Percentiles rank a stretch among this genome's conserved stretches.
These are phyloP conservation scores for Candida coquimbonensis DNA, from an alignment of 805 yeast genomes.

Conservation along the genomic window DNA sequence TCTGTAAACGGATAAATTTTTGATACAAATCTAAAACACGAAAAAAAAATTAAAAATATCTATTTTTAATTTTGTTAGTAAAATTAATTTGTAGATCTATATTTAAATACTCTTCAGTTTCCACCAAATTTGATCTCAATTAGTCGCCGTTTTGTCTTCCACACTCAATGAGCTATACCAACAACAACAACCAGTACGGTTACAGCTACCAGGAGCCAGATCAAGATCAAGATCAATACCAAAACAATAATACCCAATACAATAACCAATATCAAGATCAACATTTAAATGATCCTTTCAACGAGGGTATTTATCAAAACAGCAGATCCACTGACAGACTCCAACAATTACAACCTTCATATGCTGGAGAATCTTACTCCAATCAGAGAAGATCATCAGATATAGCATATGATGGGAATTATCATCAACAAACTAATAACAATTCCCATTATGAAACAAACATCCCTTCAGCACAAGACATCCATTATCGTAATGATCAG, in stretches of 20 bases:
- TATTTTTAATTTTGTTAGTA: neutral
- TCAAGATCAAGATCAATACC: neutral
- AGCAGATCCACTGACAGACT: slow-evolving; percentile 15
- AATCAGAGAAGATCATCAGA: slow-evolving; percentile 12
- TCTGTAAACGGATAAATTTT: no score
- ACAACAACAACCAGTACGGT: slow-evolving; percentile 4
- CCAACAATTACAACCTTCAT: slow-evolving; percentile 11
- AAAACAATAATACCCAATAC: slow-evolving; percentile 1
- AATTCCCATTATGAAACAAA: no score
- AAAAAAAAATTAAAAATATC: neutral
- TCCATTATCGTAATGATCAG: neutral
- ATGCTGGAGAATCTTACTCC: slow-evolving; percentile 9
- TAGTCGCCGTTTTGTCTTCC: no score
- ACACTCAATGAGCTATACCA: slow-evolving; percentile 9
- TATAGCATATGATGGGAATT: slow-evolving; percentile 1
- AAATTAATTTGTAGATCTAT: no score
- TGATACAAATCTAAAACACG: no score
- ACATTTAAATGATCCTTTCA: slow-evolving; percentile 8
- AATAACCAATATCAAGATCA: neutral
- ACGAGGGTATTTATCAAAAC: slow-evolving; percentile 3
- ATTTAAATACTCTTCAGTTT: no score
- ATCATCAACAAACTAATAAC: neutral
- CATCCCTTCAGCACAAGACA: neutral
- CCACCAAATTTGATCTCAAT: no score
- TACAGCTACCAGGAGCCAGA: slow-evolving; percentile 1